Base-by-base conservation (phyloP, 2,329 filamentous ascomycete genomes). In the Plenodomus biglobosus region DNA sequence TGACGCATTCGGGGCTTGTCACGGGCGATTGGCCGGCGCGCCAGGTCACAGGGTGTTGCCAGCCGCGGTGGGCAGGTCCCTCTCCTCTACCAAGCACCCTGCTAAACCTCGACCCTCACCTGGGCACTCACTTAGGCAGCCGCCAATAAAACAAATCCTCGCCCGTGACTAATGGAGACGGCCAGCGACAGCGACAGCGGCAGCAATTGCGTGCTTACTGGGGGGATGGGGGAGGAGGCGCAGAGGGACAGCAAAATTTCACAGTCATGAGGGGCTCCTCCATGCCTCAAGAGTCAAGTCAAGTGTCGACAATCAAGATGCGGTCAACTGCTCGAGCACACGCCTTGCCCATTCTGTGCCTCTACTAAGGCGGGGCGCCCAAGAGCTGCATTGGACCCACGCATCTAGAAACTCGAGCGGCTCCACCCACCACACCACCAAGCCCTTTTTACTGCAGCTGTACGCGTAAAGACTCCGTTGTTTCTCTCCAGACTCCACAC, bases 1-100 rank as follows among this genome's bases (percentile, higher is more conserved):
- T 48, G 60, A 65, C 60, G 64, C 66, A 70, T 68, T 48, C 65
- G 65, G 66, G 59, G 38, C 39, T 36, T 11, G 27, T 44, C 51
- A 48, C 45, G 44, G 47, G 48, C 53, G 53, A 62, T 59, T 57
- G 55, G 59, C 47, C 45, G 46, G 39, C 27, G 34, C 30, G 39
- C 41, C 21, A 40, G 45, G 50, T 61, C 58, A 56, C 58, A 56
- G 54, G 50, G 52, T 50, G 36, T 20, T 32, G 27, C 27, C 27
- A 32, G 27, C 13, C 27, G 27, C 27, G 13, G 27, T 24, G n/a
- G n/a, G n/a, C n/a, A n/a, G 50, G n/a, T n/a, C n/a, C n/a, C n/a
- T n/a, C n/a, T n/a, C n/a, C n/a, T n/a, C 5, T 24, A 24, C 22
- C 22, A 24, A 24, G 22, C 22, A 24, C 22, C n/a, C n/a, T n/a